These are phyloP conservation scores for Corinectria fuckeliana DNA, from an alignment of 2,329 filamentous ascomycete species.

Conservation along the genomic window DNA sequence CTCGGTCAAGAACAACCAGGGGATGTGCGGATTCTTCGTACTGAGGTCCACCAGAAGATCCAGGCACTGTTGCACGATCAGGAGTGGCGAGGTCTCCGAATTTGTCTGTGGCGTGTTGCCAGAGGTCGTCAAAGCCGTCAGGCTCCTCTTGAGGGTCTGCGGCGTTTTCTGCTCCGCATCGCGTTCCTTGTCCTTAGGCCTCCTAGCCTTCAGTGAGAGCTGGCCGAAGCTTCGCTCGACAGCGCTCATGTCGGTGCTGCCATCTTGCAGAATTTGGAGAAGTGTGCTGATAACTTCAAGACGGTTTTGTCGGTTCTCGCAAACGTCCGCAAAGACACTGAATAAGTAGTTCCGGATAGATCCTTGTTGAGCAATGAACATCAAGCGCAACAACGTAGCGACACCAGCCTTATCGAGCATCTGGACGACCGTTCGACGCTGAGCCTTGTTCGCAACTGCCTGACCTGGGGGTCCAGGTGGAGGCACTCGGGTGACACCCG, in stretches of 20 bases:
- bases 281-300: conserved; percentile 93
- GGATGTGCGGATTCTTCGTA: conserved; percentile 83
- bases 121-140: conserved; percentile 62
- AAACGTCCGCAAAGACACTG: conserved; percentile 87
- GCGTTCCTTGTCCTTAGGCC: conserved; percentile 70
- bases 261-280: conserved; percentile 92
- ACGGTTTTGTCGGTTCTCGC: conserved; percentile 94
- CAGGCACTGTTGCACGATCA: conserved; percentile 95
- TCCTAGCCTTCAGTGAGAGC: conserved; percentile 88
- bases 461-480: conserved; percentile 45
- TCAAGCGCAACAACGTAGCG: conserved; percentile 93
- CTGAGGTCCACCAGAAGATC: conserved; percentile 84
- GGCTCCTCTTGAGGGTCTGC: conserved; percentile 76
- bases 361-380: conserved; percentile 95
- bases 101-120: conserved; percentile 61
- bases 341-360: conserved; percentile 85
- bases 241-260: conserved; percentile 89
- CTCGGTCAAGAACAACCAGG: conserved; percentile 92
- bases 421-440: conserved; percentile 84
- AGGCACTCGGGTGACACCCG: conserved; percentile 30
- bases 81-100: conserved; percentile 88
- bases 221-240: conserved; percentile 96
- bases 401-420: conserved; percentile 97
- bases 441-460: conserved; percentile 65
- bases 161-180: conserved; percentile 74